These are phyloP conservation scores for Pichia scutulata DNA, from an alignment of 805 yeast genomes.

Conservation along the genomic window DNA sequence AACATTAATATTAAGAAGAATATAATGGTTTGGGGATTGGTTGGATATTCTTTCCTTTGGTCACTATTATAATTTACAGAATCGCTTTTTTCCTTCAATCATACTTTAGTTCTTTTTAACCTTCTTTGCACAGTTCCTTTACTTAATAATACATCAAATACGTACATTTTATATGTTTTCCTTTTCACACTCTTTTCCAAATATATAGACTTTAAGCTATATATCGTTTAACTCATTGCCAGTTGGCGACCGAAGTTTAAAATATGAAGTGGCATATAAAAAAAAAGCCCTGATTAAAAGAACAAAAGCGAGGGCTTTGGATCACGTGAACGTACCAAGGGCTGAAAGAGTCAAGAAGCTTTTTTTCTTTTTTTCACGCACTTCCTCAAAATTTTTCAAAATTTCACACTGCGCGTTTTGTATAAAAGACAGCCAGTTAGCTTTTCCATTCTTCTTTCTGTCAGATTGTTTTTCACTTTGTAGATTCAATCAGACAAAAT, in stretches of 20 bases:
- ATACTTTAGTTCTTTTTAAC: not conserved
- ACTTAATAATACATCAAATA: not conserved
- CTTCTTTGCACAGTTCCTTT: not conserved
- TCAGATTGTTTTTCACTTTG: not conserved
- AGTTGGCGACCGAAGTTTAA: too few species aligned
- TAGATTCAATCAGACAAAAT: constrained; percentile 13
- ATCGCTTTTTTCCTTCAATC: not conserved
- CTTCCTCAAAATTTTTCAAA: too few species aligned
- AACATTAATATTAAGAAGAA: not conserved
- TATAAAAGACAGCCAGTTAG: not conserved
- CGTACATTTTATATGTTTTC: not conserved
- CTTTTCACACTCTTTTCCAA: not conserved
- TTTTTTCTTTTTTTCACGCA: not conserved
- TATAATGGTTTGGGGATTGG: not conserved
- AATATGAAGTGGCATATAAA: too few species aligned
- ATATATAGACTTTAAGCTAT: too few species aligned
- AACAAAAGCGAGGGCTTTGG: too few species aligned
- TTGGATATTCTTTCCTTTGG: not conserved
- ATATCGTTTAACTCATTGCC: too few species aligned
- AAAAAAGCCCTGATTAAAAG: too few species aligned
- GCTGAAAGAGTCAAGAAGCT: too few species aligned
- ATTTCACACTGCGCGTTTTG: not conserved
- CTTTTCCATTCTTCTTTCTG: not conserved
- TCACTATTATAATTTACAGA: not conserved
- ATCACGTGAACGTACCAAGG: too few species aligned